Percentiles rank a stretch among this genome's conserved stretches.
These are phyloP conservation scores for Periconia digitata DNA, from an alignment of 2,329 filamentous ascomycete genomes.

Conservation along the genomic window DNA sequence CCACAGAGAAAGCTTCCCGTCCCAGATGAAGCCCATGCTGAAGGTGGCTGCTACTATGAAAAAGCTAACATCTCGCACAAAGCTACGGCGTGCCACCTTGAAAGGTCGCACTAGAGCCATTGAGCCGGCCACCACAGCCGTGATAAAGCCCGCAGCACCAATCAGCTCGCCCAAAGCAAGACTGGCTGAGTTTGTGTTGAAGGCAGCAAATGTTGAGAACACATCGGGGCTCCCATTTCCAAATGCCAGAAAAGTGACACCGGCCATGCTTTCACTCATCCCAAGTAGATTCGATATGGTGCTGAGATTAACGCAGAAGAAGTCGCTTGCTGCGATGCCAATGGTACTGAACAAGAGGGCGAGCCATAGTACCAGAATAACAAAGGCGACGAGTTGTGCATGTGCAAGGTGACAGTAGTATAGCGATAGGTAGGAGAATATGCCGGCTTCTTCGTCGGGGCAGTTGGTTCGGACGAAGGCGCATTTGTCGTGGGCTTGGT, in stretches of 20 bases:
- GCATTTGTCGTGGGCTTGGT: conserved; percentile 76
- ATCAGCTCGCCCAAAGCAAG: conserved; percentile 94
- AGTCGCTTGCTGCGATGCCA: conserved; percentile 95
- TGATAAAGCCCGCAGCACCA: conserved; percentile 94
- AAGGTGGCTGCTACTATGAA: conserved; percentile 87
- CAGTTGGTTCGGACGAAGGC: conserved; percentile 82
- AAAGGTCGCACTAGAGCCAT: conserved; percentile 98
- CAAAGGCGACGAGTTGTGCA: conserved; percentile 75
- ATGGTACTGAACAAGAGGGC: conserved; percentile 93
- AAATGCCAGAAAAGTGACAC: conserved; percentile 94
- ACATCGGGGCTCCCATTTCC: conserved; percentile 98
- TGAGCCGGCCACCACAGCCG: conserved; percentile 90
- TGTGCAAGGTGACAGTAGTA: conserved; percentile 82
- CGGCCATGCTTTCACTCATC: conserved; percentile 93
- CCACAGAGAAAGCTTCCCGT: conserved; percentile 82
- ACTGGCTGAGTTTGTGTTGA: conserved; percentile 96
- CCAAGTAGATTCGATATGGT: conserved; percentile 88
- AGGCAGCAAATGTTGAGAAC: conserved; percentile 97
- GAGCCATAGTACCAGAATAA: conserved; percentile 78
- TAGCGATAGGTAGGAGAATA: conserved; percentile 82
- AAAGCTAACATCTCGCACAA: conserved; percentile 87
- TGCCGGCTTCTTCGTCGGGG: conserved; percentile 82
- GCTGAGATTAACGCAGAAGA: conserved; percentile 95
- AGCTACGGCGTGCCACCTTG: conserved; percentile 83
- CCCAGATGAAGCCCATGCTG: conserved; percentile 82